These are phyloP conservation scores for Lentinula lateritia DNA, from an alignment of 768 basidiomycete species.

Conservation along the genomic window DNA sequence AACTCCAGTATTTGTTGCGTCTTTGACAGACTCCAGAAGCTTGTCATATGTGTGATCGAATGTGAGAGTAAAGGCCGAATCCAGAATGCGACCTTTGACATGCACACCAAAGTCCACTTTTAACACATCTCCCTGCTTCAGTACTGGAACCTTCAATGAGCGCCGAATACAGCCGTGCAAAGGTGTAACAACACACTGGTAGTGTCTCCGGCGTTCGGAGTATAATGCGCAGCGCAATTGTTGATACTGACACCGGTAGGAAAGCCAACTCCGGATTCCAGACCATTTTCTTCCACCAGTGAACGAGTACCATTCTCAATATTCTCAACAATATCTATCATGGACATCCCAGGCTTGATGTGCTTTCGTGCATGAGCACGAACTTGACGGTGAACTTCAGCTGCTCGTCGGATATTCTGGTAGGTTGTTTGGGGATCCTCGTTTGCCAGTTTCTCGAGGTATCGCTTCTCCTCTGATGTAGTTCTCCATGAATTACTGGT, in stretches of 20 bases:
- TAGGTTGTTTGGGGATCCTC: slow-evolving; percentile 85
- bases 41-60: slow-evolving; percentile 90
- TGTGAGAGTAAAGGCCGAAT: slow-evolving; percentile 92
- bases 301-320: slow-evolving; percentile 92
- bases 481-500: slow-evolving; percentile 82
- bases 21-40: slow-evolving; percentile 85
- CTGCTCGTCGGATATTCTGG: slow-evolving; percentile 82
- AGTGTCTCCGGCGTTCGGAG: slow-evolving; percentile 91
- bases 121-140: slow-evolving; percentile 80
- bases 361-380: slow-evolving; percentile 73
- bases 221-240: slow-evolving; percentile 94
- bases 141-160: slow-evolving; percentile 40
- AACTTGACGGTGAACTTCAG: slow-evolving; percentile 95
- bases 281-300: slow-evolving; percentile 85
- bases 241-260: slow-evolving; percentile 94
- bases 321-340: slow-evolving; percentile 89
- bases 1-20: slow-evolving; percentile 90
- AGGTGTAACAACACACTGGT: slow-evolving; percentile 42
- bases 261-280: slow-evolving; percentile 88
- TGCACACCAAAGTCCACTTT: slow-evolving; percentile 99
- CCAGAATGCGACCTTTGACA: slow-evolving; percentile 90
- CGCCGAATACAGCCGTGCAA: slow-evolving; percentile 1
- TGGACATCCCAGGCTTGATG: slow-evolving; percentile 90
- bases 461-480: slow-evolving; percentile 86
- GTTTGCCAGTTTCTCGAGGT: slow-evolving; percentile 70